Evolutionary conservation across 345 rosid genomes (phyloP).

Genomic region (Ceriops tagal): DNA sequence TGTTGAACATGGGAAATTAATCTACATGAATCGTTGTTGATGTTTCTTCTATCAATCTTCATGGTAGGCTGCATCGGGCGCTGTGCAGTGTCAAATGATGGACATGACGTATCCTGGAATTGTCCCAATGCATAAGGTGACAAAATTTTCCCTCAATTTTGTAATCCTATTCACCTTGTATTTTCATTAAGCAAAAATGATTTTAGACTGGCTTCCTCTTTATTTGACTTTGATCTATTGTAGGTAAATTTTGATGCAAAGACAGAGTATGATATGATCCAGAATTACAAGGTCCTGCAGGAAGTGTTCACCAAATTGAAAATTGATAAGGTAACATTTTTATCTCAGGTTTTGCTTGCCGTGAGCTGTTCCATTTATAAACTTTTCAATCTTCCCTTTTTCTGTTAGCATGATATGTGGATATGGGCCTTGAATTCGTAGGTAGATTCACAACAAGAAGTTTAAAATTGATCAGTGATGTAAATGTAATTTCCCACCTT

Average conservation of each 20-base stretch:
- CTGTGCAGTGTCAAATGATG: slow-evolving; percentile 95
- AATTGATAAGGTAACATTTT: slow-evolving; percentile 65
- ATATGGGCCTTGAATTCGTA: background rate
- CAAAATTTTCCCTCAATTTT: background rate
- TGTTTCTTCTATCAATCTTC: slow-evolving; percentile 10
- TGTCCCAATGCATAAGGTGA: slow-evolving; percentile 97
- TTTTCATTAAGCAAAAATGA: background rate
- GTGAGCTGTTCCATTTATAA: background rate
- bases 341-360: background rate
- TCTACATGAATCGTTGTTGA: background rate
- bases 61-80: slow-evolving; percentile 91
- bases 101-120: slow-evolving; percentile 95
- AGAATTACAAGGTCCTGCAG: slow-evolving; percentile 95
- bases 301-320: slow-evolving; percentile 90
- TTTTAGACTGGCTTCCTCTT: slow-evolving; percentile 3
- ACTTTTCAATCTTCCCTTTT: background rate
- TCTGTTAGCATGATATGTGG: background rate
- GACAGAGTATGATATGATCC: slow-evolving; percentile 94
- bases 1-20: too few relatives aligned
- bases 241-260: slow-evolving; percentile 96
- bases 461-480: background rate
- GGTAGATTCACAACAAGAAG: background rate
- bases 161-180: background rate
- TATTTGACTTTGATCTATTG: slow-evolving; percentile 1
- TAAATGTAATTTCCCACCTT: background rate